Conservation (phyloP, 805 yeast species). For the Kuraishia borneana region DNA sequence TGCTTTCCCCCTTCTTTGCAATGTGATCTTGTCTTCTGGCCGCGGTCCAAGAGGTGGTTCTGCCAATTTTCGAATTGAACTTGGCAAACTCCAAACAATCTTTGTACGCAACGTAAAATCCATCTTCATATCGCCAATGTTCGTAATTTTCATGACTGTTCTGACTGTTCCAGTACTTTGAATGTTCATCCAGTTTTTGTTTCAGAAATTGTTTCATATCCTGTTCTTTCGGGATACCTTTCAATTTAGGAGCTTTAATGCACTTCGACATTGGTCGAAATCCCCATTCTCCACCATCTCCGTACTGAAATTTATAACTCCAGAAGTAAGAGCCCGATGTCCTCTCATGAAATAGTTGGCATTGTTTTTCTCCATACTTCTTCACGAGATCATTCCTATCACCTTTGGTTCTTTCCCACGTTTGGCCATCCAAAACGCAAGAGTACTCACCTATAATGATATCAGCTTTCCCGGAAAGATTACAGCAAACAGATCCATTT, state of each 20-base stretch:
- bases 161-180: constrained; percentile 55
- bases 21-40: constrained; percentile 58
- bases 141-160: constrained; percentile 56
- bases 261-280: constrained; percentile 49
- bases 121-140: constrained; percentile 74
- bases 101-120: constrained; percentile 62
- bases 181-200: constrained; percentile 24
- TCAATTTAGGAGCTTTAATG: constrained; percentile 75
- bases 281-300: constrained; percentile 97
- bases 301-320: constrained; percentile 80
- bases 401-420: constrained; percentile 48
- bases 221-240: constrained; percentile 94
- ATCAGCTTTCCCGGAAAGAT: constrained; percentile 39
- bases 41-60: constrained; percentile 55
- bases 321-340: constrained; percentile 79
- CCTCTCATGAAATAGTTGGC: constrained; percentile 31
- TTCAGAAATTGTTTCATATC: constrained; percentile 39
- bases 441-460: constrained; percentile 84
- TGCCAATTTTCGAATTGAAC: constrained; percentile 64
- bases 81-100: constrained; percentile 63
- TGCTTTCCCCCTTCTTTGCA: constrained; percentile 39
- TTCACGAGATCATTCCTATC: constrained; percentile 45
- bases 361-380: constrained; percentile 51
- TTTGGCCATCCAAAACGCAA: constrained; percentile 66
- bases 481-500: constrained; percentile 34